Base-by-base conservation (phyloP, 176 grass and related monocot species). In the Musa schizocarpa region DNA sequence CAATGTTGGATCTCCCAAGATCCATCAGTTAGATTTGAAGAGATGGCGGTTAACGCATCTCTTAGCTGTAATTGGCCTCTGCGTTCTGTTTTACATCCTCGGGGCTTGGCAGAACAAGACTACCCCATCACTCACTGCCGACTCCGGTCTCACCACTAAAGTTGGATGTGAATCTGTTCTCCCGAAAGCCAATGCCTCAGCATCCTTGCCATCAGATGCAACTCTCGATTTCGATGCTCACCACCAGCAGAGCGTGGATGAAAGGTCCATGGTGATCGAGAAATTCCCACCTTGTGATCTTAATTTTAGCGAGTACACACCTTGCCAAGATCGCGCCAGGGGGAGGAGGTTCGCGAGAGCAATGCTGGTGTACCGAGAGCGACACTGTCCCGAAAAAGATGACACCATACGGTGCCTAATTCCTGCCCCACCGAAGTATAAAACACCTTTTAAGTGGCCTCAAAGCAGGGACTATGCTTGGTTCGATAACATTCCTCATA, bases 371-470 rank as follows among this genome's bases (percentile, higher is more conserved):
- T 76, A 76, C 57, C 55, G 74, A 51, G 74, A 76, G 74, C 74
- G 74, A 5, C 74, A 63, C n/a, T 76, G 74, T 11, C 74, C 74
- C 9, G 29, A 6, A 11, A 13, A 63, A 11, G 57, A 63, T 21
- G 74, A 63, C 57, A 10, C 21, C 17, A 76, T 76, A 56, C 25
- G 43, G 7, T 76, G 74, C 74, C 57, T 76, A 8, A 50, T 76
- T 24, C 74, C 74, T 23, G 74, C 74, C 5, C 74, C 74, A 23
- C 74, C 74, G 9, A 76, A 63, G 24, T 76, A 76, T 50, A 76
- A 63, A 22, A 50, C 74, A 23, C 74, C 74, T 16, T 76, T 76
- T 21, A 76, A 76, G 74, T 76, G 74, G 74, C 74, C 74, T 63
- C 74, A 76, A 29, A 63, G 74, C 19, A 63, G 74, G 34, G 74